phyloP scores from a whole-genome alignment of 1,139 yeast genomes.

The Pichia sorboxylosa region DNA sequence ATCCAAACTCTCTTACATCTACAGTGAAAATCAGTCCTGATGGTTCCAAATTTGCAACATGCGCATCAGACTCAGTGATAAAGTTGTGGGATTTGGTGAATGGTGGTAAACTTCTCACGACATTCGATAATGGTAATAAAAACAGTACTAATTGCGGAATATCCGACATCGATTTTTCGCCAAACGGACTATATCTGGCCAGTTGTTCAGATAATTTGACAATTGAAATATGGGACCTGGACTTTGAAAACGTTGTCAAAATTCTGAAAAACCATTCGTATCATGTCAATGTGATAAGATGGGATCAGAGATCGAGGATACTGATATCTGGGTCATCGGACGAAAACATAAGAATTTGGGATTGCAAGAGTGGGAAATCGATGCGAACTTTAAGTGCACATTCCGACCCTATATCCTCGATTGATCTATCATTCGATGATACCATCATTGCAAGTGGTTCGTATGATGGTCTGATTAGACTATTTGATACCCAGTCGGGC shows the following conservation, averaged over 20 bases:
- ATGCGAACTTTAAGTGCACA: slow-evolving; percentile 84
- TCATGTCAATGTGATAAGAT: slow-evolving; percentile 65
- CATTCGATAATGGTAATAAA: too few relatives aligned
- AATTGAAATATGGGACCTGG: slow-evolving; percentile 60
- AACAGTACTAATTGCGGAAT: too few relatives aligned
- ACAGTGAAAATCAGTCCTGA: slow-evolving; percentile 52
- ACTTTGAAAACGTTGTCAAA: slow-evolving; percentile 40
- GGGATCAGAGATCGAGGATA: slow-evolving; percentile 65
- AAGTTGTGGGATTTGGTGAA: slow-evolving; percentile 29
- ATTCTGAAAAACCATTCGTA: slow-evolving; percentile 73
- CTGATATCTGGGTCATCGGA: slow-evolving; percentile 79
- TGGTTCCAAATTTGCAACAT: slow-evolving; percentile 48
- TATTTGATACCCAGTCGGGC: slow-evolving; percentile 82
- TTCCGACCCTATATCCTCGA: slow-evolving; percentile 75
- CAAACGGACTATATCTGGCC: slow-evolving; percentile 63
- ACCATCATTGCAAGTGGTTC: slow-evolving; percentile 79
- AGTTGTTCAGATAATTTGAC: slow-evolving; percentile 84
- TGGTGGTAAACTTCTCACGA: too few relatives aligned
- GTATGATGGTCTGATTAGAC: slow-evolving; percentile 64
- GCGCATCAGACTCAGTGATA: slow-evolving; percentile 33
- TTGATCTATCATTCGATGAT: slow-evolving; percentile 68
- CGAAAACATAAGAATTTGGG: slow-evolving; percentile 89
- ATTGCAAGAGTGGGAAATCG: slow-evolving; percentile 56
- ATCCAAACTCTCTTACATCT: too few relatives aligned
- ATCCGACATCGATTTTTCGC: slow-evolving; percentile 65